Conservation (phyloP, 2,329 filamentous ascomycete species). For the Plectosphaerella cucumerina region DNA sequence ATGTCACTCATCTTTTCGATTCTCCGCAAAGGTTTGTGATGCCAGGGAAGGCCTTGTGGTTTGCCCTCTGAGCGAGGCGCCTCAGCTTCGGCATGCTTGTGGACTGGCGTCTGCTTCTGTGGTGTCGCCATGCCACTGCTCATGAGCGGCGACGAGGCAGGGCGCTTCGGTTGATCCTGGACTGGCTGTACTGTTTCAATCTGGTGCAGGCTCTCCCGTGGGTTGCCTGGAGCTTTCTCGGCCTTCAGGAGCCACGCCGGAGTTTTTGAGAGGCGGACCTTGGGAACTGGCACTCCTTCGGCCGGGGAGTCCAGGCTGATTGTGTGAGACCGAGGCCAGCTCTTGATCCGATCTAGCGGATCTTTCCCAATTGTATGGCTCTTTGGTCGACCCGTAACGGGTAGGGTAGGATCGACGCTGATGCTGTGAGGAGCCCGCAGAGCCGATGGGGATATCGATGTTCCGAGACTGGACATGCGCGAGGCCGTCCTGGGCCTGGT, state of each 20-base stretch:
- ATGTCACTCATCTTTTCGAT: not conserved
- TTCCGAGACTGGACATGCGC: not conserved
- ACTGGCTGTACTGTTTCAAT: not conserved
- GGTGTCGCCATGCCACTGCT: not conserved
- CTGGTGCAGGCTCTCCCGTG: not conserved
- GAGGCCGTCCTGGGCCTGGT: not conserved
- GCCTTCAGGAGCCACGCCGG: not conserved
- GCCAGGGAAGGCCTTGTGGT: not conserved
- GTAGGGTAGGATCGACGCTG: not conserved
- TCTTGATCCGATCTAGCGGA: not conserved
- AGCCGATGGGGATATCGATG: not conserved
- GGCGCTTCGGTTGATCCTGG: not conserved
- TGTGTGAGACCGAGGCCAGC: not conserved
- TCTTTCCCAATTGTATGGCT: slow-evolving; percentile 1
- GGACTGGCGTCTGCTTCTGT: too few species aligned
- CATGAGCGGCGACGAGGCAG: not conserved
- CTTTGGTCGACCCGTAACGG: not conserved
- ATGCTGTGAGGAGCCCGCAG: not conserved
- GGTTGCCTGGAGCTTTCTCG: not conserved
- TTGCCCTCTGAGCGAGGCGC: not conserved
- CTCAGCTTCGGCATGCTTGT: too few species aligned
- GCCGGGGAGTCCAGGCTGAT: not conserved
- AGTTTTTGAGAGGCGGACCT: not conserved
- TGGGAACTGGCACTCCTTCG: not conserved
- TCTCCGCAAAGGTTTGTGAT: not conserved